These are phyloP conservation scores for Tetrapisispora pingtungensis DNA, from an alignment of 805 yeast genomes.

Conservation along the genomic window DNA sequence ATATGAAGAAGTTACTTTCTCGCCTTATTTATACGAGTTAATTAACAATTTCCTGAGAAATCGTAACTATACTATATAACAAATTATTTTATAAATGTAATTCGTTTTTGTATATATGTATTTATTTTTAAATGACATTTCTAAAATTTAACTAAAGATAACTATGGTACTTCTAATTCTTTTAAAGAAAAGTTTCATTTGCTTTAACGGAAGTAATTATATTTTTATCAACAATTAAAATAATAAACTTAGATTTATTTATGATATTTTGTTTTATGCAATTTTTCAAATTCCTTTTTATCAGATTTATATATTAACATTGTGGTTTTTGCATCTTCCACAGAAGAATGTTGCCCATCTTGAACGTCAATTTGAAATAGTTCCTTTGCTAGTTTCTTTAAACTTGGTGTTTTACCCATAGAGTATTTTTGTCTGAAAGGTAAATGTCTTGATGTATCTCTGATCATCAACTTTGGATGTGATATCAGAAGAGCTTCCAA, in stretches of 20 bases:
- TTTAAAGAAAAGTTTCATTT: no score
- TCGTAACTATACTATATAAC: no score
- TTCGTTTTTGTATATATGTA: no score
- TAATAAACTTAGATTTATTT: no score
- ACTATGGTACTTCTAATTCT: no score
- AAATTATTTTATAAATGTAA: no score
- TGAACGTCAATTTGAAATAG: slow-evolving; percentile 57
- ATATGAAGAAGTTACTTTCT: slow-evolving; percentile 3
- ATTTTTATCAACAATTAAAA: no score
- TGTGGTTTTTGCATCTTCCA: slow-evolving; percentile 83
- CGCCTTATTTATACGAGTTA: slow-evolving; percentile 4
- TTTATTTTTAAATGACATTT: no score
- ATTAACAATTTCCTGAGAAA: no score
- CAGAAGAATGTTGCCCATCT: slow-evolving; percentile 69
- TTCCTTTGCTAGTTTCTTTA: slow-evolving; percentile 54
- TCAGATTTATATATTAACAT: slow-evolving; percentile 66
- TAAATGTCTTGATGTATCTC: slow-evolving; percentile 64
- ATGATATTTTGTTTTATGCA: slow-evolving; percentile 11
- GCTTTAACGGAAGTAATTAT: no score
- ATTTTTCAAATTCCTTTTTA: slow-evolving; percentile 50
- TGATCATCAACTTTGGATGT: slow-evolving; percentile 51
- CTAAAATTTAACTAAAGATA: no score
- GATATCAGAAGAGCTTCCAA: slow-evolving; percentile 54
- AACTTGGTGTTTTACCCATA: slow-evolving; percentile 61
- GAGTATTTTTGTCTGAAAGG: slow-evolving; percentile 47